A percentile compares a stretch with the other conserved stretches of the same genome.
Conservation (phyloP, 2,329 filamentous ascomycete species). For the Fusarium albidum region DNA sequence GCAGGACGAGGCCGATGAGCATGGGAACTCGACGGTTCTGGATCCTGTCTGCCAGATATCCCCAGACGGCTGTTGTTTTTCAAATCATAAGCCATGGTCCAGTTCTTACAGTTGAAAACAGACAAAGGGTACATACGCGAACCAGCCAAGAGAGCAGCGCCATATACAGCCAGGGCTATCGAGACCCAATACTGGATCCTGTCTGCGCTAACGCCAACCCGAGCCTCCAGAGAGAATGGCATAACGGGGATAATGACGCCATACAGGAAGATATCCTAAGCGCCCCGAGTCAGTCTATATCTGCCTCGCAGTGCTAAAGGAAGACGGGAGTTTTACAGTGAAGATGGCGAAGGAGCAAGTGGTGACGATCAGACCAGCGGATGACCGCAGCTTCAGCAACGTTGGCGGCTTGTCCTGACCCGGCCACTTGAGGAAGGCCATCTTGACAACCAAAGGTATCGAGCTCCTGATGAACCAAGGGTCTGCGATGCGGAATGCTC, state of each 20-base stretch:
- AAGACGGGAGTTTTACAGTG: conserved; percentile 36
- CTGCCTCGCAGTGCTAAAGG: not conserved
- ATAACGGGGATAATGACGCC: conserved; percentile 46
- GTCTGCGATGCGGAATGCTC: not conserved
- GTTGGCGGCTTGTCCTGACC: conserved; percentile 37
- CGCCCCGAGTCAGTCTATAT: conserved; percentile 1
- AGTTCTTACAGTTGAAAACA: not conserved
- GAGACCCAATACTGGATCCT: conserved; percentile 48
- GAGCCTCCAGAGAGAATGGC: conserved; percentile 42
- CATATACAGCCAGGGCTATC: conserved; percentile 46
- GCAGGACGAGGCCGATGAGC: conserved; percentile 43
- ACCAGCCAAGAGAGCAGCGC: conserved; percentile 41
- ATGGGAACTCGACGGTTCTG: conserved; percentile 45
- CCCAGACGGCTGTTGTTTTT: conserved; percentile 45
- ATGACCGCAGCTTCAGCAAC: conserved; percentile 43
- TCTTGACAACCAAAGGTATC: conserved; percentile 16
- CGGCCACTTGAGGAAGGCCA: conserved; percentile 26
- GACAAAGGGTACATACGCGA: conserved; percentile 39
- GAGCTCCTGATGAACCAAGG: not conserved
- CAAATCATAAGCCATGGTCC: not conserved
- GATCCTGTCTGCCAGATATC: conserved; percentile 46
- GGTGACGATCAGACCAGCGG: conserved; percentile 43
- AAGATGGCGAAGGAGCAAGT: conserved; percentile 47
- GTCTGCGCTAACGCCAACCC: conserved; percentile 36
- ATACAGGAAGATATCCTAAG: conserved; percentile 47